Evolutionary conservation across 768 basidiomycete species (phyloP).

Genomic region (Agrocybe pediades): DNA sequence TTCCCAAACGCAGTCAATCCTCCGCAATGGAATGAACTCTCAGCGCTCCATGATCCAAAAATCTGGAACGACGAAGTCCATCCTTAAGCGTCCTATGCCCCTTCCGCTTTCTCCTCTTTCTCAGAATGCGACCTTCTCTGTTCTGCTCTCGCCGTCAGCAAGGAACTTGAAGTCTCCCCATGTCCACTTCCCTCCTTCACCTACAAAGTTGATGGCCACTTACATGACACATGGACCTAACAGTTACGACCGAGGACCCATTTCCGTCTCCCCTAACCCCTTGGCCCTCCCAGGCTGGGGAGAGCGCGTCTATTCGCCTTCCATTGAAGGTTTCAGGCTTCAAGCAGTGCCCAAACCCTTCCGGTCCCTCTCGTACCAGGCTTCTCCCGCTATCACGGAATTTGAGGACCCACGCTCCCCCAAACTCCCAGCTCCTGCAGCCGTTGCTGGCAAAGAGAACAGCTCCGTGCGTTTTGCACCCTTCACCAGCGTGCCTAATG

Average conservation of each 20-base stretch:
- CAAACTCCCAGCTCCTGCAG: slow-evolving; percentile 23
- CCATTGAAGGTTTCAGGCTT: slow-evolving; percentile 35
- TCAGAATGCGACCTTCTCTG: slow-evolving; percentile 31
- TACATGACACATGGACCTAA: slow-evolving; percentile 58
- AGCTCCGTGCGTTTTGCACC: slow-evolving; percentile 25
- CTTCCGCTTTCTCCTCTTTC: slow-evolving; percentile 37
- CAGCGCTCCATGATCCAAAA: slow-evolving; percentile 29
- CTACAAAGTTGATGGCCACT: slow-evolving; percentile 51
- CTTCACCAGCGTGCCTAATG: slow-evolving; percentile 18
- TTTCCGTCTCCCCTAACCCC: slow-evolving; percentile 58
- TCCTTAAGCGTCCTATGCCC: slow-evolving; percentile 42
- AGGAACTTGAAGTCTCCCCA: slow-evolving; percentile 40
- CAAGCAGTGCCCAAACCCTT: slow-evolving; percentile 32
- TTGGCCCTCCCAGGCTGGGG: slow-evolving; percentile 57
- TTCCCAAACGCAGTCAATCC: slow-evolving; percentile 32
- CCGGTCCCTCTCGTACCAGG: slow-evolving; percentile 19
- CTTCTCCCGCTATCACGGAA: slow-evolving; percentile 30
- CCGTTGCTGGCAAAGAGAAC: slow-evolving; percentile 12
- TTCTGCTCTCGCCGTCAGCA: slow-evolving; percentile 29
- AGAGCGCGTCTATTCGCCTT: slow-evolving; percentile 44
- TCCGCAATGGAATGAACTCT: slow-evolving; percentile 35
- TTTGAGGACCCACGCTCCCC: slow-evolving; percentile 44
- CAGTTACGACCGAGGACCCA: slow-evolving; percentile 67
- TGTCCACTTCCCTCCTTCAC: slow-evolving; percentile 70
- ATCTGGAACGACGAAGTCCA: slow-evolving; percentile 30